Base-by-base conservation (phyloP, 225 moss, liverwort and hornwort genomes). In the Physcomitrellopsis africana region DNA sequence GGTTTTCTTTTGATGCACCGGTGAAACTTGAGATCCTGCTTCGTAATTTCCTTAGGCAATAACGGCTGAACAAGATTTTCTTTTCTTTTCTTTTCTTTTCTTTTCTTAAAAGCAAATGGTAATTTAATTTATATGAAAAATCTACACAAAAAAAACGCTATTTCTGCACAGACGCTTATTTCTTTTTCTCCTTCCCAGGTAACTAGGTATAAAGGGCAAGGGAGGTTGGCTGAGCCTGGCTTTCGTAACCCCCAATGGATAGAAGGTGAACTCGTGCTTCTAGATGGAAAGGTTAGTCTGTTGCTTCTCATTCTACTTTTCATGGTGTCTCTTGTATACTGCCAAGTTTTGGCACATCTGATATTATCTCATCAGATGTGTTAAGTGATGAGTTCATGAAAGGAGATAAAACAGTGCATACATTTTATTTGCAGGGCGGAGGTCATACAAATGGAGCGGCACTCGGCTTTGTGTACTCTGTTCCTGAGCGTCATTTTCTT, bases 171-270 rank as follows among this genome's bases (percentile, higher is more conserved):
- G 32, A 37, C 32, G 32, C 32, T 37, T 4, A 37, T 37, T 37
- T 37, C 1, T 56, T 43, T 54, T 51, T 60, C 24, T 5, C 68
- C 75, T 4, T 37, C 60, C 26, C 85, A 96, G 96, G 88, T 89
- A 68, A 91, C 94, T 68, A 91, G 97, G 75, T 99, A 94, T 84
- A 94, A 94, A 85, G 97, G 97, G 43, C 97, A 99, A 86, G 97
- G 97, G 73, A 93, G 94, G 77, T 73, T 99, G 78, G 97, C 97
- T 68, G 97, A 99, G 75, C 97, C 97, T 73, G 97, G 97, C 68
- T 99, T 99, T 72, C 94, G 97, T 55, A 99, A 99, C 80, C 94
- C 97, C 11, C 94, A 94, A 69, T 99, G 97, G 97, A 93, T 99
- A 78, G 94, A 99, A 42, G 97, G 97, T 51, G 97, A 99, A 81